Evolutionary conservation across 495 filamentous ascomycete genomes (phyloP).

Genomic region (Penicillium verhagenii): DNA sequence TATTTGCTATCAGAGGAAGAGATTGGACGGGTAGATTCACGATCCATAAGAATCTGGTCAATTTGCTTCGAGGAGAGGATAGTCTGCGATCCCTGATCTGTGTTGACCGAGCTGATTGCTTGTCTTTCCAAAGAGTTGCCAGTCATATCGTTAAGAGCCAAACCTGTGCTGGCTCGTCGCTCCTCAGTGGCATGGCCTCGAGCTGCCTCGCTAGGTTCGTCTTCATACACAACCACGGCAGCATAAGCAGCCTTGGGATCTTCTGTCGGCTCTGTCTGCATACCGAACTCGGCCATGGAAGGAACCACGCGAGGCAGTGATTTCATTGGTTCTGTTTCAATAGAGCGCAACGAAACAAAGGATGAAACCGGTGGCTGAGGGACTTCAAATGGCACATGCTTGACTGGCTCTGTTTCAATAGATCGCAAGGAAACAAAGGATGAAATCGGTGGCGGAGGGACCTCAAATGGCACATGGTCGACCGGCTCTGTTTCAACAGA

Average conservation of each 20-base stretch:
- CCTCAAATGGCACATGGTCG: slow-evolving; percentile 5
- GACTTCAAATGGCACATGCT: slow-evolving; percentile 5
- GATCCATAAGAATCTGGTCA: slow-evolving; percentile 60
- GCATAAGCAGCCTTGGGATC: slow-evolving; percentile 19
- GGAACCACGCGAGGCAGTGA: slow-evolving; percentile 16
- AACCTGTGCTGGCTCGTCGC: slow-evolving; percentile 41
- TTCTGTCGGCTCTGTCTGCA: slow-evolving; percentile 24
- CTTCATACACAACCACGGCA: slow-evolving; percentile 49
- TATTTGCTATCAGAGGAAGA: slow-evolving; percentile 36
- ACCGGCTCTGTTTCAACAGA: slow-evolving; percentile 21
- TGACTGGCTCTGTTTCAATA: slow-evolving; percentile 12
- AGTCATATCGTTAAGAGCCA: slow-evolving; percentile 44
- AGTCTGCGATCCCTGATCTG: slow-evolving; percentile 73
- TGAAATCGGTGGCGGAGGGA: slow-evolving; percentile 15
- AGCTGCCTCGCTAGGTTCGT: slow-evolving; percentile 48
- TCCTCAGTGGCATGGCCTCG: slow-evolving; percentile 36
- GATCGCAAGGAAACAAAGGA: slow-evolving; percentile 43
- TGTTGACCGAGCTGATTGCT: slow-evolving; percentile 43
- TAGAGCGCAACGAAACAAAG: slow-evolving; percentile 40
- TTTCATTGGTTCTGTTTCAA: slow-evolving; percentile 12
- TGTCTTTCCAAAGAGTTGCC: slow-evolving; percentile 38
- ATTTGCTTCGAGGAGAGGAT: slow-evolving; percentile 69
- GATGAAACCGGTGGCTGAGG: slow-evolving; percentile 22
- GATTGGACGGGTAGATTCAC: slow-evolving; percentile 30
- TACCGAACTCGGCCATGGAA: slow-evolving; percentile 16